Conservation (phyloP, 1,284 basidiomycete genomes). For the Entoloma clypeatum region DNA sequence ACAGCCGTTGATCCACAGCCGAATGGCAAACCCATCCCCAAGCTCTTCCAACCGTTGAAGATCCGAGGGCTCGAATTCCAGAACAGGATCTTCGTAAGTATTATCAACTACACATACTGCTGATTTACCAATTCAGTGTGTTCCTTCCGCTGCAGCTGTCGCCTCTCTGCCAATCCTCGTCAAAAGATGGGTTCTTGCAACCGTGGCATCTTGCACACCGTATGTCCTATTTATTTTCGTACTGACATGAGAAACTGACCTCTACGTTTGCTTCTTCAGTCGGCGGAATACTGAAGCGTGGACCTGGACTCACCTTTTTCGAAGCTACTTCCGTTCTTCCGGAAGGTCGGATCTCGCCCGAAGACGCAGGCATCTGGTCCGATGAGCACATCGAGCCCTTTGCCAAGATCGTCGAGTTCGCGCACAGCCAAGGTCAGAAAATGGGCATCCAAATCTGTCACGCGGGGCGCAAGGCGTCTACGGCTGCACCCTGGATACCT, state of each 20-base stretch:
- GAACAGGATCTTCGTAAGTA: slow-evolving; percentile 63
- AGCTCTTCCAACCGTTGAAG: slow-evolving; percentile 59
- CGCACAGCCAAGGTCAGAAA: slow-evolving; percentile 65
- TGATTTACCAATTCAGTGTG: slow-evolving; percentile 48
- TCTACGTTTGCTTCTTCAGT: slow-evolving; percentile 25
- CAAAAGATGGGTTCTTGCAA: slow-evolving; percentile 47
- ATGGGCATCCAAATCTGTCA: slow-evolving; percentile 83
- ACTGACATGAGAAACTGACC: slow-evolving; percentile 22
- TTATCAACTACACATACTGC: slow-evolving; percentile 28
- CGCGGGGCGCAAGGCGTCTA: slow-evolving; percentile 73
- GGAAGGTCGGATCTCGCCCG: slow-evolving; percentile 50
- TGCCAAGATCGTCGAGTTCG: slow-evolving; percentile 70
- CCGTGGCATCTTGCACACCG: slow-evolving; percentile 41
- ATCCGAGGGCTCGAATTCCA: slow-evolving; percentile 66
- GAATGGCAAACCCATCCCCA: slow-evolving; percentile 44
- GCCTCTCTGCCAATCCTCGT: slow-evolving; percentile 64
- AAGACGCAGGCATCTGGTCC: slow-evolving; percentile 67
- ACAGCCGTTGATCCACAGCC: slow-evolving; percentile 42
- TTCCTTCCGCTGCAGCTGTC: slow-evolving; percentile 30
- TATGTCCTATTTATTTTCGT: slow-evolving; percentile 19
- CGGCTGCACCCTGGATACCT: slow-evolving; percentile 55
- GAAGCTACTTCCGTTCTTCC: slow-evolving; percentile 63
- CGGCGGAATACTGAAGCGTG: slow-evolving; percentile 44
- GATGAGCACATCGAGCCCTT: slow-evolving; percentile 70
- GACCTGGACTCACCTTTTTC: slow-evolving; percentile 51